phyloP scores from a whole-genome alignment of 2,329 filamentous ascomycete species.

The Coniochaeta ligniaria region DNA sequence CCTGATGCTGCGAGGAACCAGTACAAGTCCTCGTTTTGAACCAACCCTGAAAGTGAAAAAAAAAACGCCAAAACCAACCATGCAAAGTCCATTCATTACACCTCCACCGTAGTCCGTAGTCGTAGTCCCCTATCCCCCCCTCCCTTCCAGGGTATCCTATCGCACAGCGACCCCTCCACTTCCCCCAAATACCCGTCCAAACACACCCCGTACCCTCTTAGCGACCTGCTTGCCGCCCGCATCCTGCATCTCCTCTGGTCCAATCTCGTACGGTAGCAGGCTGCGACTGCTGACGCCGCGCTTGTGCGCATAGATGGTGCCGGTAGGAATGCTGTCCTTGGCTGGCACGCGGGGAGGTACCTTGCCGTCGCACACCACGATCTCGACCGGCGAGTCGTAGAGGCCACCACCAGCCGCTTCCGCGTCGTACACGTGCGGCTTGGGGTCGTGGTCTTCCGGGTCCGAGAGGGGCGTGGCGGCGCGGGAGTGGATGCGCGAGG shows the following conservation, averaged over 20 bases:
- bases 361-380: slow-evolving; percentile 21
- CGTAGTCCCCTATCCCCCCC: too few relatives aligned
- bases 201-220: slow-evolving; percentile 40
- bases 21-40: neutral
- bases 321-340: slow-evolving; percentile 15
- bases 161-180: slow-evolving; percentile 9
- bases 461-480: slow-evolving; percentile 45
- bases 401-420: slow-evolving; percentile 29
- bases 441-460: slow-evolving; percentile 19
- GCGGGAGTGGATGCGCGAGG: slow-evolving; percentile 25
- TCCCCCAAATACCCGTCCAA: slow-evolving; percentile 45
- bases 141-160: neutral
- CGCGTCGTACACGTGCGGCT: slow-evolving; percentile 25
- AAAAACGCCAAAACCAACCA: too few relatives aligned
- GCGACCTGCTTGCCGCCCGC: slow-evolving; percentile 34
- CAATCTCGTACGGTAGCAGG: slow-evolving; percentile 49
- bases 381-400: slow-evolving; percentile 42
- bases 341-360: slow-evolving; percentile 28
- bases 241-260: slow-evolving; percentile 42
- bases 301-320: slow-evolving; percentile 17
- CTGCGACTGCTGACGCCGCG: slow-evolving; percentile 13
- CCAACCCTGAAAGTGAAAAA: neutral
- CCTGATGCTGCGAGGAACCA: neutral
- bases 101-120: too few relatives aligned
- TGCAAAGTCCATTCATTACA: too few relatives aligned